Conservation (phyloP, 768 basidiomycete genomes). For the Lactarius tabidus region DNA sequence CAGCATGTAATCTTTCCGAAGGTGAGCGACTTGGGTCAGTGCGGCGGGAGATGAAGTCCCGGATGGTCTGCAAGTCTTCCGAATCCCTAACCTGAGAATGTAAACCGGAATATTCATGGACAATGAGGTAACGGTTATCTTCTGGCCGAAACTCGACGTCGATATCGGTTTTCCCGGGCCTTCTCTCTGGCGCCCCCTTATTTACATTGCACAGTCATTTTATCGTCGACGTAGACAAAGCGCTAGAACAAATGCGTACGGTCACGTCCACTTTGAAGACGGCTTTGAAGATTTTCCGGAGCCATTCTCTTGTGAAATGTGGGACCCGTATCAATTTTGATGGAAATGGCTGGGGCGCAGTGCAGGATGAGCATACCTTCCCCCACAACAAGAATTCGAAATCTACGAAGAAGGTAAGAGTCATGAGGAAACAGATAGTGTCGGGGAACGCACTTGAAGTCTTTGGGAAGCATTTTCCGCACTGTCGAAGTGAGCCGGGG, state of each 20-base stretch:
- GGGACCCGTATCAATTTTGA: neutral
- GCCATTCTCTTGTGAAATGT: neutral
- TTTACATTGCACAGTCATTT: neutral
- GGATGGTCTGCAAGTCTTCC: neutral
- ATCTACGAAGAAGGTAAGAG: neutral
- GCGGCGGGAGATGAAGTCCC: neutral
- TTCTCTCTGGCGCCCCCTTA: neutral
- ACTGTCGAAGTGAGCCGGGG: neutral
- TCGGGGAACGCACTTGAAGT: neutral
- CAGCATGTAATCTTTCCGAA: slow-evolving; percentile 12
- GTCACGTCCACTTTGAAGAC: slow-evolving; percentile 9
- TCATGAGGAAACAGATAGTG: neutral
- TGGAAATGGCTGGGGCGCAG: too few relatives aligned
- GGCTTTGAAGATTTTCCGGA: slow-evolving; percentile 16
- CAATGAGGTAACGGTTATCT: neutral
- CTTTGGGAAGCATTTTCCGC: neutral
- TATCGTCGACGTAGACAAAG: neutral
- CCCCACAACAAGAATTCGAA: slow-evolving; percentile 14
- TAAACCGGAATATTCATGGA: slow-evolving; percentile 2
- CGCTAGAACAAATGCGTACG: neutral
- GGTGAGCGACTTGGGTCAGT: neutral
- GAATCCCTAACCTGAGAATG: neutral
- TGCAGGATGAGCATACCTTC: neutral
- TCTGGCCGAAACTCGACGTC: neutral
- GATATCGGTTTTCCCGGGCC: neutral